Conservation (phyloP, 1,139 yeast genomes). For the Blastobotrys serpentis region DNA sequence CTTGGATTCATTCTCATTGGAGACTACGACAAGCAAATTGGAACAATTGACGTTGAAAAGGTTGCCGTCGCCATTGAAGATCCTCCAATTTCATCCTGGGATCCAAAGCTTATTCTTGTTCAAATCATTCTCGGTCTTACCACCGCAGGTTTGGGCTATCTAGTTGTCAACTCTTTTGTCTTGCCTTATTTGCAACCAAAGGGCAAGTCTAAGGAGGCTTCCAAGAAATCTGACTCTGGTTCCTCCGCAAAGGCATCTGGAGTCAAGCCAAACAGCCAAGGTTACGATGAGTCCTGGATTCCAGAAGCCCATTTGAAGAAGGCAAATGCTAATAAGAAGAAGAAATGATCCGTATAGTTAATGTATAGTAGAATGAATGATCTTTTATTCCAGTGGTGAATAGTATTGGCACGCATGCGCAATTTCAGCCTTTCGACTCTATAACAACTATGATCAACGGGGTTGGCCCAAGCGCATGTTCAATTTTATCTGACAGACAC, state of each 20-base stretch:
- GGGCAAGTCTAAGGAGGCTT: constrained; percentile 36
- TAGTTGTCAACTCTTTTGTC: constrained; percentile 48
- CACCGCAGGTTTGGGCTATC: constrained; percentile 52
- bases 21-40: constrained; percentile 47
- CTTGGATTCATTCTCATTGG: constrained; percentile 62
- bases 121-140: constrained; percentile 55
- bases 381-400: too few relatives aligned
- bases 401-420: too few relatives aligned
- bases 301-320: constrained; percentile 56
- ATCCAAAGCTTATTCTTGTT: constrained; percentile 68
- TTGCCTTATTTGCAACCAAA: constrained; percentile 42
- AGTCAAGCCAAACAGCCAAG: constrained; percentile 35
- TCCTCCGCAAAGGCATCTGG: constrained; percentile 35
- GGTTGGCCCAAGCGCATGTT: too few relatives aligned
- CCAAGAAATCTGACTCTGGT: constrained; percentile 21
- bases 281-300: constrained; percentile 56
- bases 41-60: constrained; percentile 50
- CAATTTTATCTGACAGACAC: too few relatives aligned
- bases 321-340: constrained; percentile 16
- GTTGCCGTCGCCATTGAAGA: constrained; percentile 57
- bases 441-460: too few relatives aligned
- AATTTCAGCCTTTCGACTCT: too few relatives aligned
- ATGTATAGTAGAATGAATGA: constrained; percentile 3
- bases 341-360: constrained; percentile 8
- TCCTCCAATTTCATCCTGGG: constrained; percentile 63